phyloP scores from a whole-genome alignment of 164 flowering plant genomes.

The Vitis cinerea region DNA sequence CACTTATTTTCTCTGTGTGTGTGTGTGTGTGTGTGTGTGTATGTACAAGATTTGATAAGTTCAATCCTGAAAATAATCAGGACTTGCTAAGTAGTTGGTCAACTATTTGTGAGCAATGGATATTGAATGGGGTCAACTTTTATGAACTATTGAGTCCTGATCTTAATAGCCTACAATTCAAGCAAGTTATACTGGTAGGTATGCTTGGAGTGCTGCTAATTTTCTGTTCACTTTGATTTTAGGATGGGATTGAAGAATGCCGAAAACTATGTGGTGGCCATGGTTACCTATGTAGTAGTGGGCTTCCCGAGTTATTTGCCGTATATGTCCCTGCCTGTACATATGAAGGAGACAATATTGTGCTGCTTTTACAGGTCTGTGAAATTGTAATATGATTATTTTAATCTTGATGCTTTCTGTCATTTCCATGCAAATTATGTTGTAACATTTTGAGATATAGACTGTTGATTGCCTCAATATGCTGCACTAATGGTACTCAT shows the following conservation, averaged over 20 bases:
- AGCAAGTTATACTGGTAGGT: too few relatives aligned
- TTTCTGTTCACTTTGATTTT: conserved; percentile 11
- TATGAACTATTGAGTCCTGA: too few relatives aligned
- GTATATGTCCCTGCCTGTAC: conserved; percentile 99
- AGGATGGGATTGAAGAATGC: conserved; percentile 99
- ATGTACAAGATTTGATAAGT: background rate
- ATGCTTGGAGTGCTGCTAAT: background rate
- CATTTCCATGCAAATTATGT: background rate
- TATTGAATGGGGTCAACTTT: too few relatives aligned
- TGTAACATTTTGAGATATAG: background rate
- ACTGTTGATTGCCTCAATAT: background rate
- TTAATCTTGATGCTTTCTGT: background rate
- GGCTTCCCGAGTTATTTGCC: conserved; percentile 97
- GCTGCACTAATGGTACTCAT: background rate
- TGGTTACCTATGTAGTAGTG: conserved; percentile 92
- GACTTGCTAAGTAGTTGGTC: too few relatives aligned
- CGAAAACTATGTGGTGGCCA: conserved; percentile 98
- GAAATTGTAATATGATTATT: background rate
- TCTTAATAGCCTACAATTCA: too few relatives aligned
- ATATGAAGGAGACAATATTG: conserved; percentile 95
- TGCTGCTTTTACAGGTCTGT: conserved; percentile 84
- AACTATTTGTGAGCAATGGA: too few relatives aligned
- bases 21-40: background rate
- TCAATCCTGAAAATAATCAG: too few relatives aligned
- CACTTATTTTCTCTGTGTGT: background rate